A percentile compares a stretch with the other conserved stretches of the same genome.
Evolutionary conservation across 2,329 filamentous ascomycete species (phyloP).

Genomic region (Pestalotiopsis sp.): DNA sequence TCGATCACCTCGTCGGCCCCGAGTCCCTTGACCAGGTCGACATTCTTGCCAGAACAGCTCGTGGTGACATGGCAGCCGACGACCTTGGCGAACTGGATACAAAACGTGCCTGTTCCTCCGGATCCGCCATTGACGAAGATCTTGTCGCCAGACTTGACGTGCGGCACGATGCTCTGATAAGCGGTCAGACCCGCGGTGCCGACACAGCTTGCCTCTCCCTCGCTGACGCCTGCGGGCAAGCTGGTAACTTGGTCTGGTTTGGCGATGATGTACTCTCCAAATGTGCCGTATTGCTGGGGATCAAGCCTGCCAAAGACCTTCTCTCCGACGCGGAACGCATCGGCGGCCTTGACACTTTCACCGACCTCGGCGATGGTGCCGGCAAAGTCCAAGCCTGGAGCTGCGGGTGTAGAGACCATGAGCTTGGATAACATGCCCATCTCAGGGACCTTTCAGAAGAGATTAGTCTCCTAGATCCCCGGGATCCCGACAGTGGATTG

Average conservation of each 20-base stretch:
- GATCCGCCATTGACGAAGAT: conserved; percentile 66
- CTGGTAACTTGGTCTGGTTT: conserved; percentile 30
- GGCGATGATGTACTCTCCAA: conserved; percentile 43
- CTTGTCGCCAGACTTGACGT: conserved; percentile 43
- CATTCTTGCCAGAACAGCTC: conserved; percentile 59
- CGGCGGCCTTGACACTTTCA: conserved; percentile 24
- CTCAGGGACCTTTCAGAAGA: conserved; percentile 32
- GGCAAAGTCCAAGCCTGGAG: conserved; percentile 52
- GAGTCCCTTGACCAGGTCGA: conserved; percentile 55
- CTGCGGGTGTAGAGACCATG: conserved; percentile 41
- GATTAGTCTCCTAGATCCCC: not conserved
- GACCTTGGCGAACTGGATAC: conserved; percentile 63
- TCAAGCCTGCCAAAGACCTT: conserved; percentile 6
- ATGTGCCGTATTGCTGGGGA: conserved; percentile 32
- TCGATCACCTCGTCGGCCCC: conserved; percentile 66
- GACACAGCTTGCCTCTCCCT: conserved; percentile 43
- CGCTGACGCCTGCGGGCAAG: conserved; percentile 44
- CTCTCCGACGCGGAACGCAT: conserved; percentile 8
- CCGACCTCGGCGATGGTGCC: conserved; percentile 41
- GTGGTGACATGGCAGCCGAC: conserved; percentile 59
- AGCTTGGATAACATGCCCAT: conserved; percentile 39
- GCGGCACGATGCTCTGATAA: conserved; percentile 47
- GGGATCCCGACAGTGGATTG: not conserved
- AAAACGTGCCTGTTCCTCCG: conserved; percentile 60
- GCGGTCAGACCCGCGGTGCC: conserved; percentile 50